phyloP scores from a whole-genome alignment of 1,284 basidiomycete genomes.

The Leccinum angustisporum region DNA sequence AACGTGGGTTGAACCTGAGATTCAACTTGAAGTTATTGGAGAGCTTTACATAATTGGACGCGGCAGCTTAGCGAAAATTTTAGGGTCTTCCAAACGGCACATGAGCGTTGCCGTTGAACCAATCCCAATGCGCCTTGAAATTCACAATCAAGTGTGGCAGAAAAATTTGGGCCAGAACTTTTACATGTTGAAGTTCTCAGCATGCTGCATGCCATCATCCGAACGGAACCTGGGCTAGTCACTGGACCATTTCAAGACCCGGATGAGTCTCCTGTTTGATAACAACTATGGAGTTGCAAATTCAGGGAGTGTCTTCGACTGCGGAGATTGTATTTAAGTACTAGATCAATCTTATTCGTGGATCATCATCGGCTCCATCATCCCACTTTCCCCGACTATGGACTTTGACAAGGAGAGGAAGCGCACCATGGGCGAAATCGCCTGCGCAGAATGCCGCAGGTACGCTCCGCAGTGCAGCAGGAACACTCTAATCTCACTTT shows the following conservation, averaged over 20 bases:
- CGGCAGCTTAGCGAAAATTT: not conserved
- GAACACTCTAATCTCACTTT: not conserved
- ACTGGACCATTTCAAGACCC: not conserved
- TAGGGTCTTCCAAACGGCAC: not conserved
- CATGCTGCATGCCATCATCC: too few relatives aligned
- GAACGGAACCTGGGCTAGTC: not conserved
- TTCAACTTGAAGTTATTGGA: not conserved
- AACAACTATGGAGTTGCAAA: not conserved
- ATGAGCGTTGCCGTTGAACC: not conserved
- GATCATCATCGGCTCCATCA: not conserved
- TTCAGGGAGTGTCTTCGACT: not conserved
- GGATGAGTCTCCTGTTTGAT: not conserved
- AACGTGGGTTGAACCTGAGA: too few relatives aligned
- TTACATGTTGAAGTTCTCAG: not conserved
- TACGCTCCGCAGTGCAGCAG: constrained; percentile 1
- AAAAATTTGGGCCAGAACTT: not conserved
- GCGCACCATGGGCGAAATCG: constrained; percentile 40
- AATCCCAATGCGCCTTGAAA: too few relatives aligned
- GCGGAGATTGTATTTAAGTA: constrained; percentile 6
- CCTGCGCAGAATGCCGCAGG: constrained; percentile 46
- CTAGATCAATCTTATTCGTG: not conserved
- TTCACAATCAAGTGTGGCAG: not conserved
- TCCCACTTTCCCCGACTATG: constrained; percentile 10
- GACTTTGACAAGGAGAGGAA: constrained; percentile 17
- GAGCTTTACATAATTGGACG: not conserved